These are phyloP conservation scores for sorghum (Sorghum bicolor) DNA, from an alignment of 176 grass and related monocot genomes.

Conservation along the genomic window Sorghum_bicolor_NCBIv3 NC_012876.2:63125001-63125500, in stretches of 20 bases:
- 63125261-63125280: no score
- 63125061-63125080: neutral
- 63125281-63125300: neutral
- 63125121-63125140: neutral
- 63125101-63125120: neutral
- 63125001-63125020: neutral
- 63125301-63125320: neutral
- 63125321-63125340: neutral
- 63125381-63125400: neutral
- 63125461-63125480: neutral
- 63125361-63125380: neutral
- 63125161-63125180: neutral
- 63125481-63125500: neutral
- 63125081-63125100: neutral
- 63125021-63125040: neutral
- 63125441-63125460: neutral
- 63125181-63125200: no score
- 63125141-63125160: neutral
- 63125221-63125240: neutral
- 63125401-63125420: neutral
- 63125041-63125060: neutral
- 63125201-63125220: neutral
- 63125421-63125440: neutral
- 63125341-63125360: neutral
- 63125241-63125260: neutral